Percentiles rank a stretch among this genome's conserved stretches.
Conservation (phyloP, 2,329 filamentous ascomycete species). For the Aspergillus japonicus region DNA sequence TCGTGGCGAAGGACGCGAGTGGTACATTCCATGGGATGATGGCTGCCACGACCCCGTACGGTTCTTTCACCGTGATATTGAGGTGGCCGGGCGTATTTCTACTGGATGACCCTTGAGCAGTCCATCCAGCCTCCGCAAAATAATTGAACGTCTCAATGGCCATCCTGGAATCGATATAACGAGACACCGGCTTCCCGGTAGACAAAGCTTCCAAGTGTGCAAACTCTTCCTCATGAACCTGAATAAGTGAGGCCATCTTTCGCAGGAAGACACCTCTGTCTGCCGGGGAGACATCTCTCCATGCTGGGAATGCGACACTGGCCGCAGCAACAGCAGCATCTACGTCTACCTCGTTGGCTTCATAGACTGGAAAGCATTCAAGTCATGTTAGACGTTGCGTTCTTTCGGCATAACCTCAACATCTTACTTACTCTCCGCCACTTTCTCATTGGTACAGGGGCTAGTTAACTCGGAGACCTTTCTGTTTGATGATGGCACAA, state of each 20-base stretch:
- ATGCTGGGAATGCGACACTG: constrained; percentile 38
- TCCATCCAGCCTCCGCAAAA: constrained; percentile 31
- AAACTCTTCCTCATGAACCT: constrained; percentile 29
- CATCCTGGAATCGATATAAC: constrained; percentile 24
- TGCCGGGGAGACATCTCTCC: constrained; percentile 36
- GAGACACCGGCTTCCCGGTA: constrained; percentile 36
- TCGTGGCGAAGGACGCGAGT: constrained; percentile 48
- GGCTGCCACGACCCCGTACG: constrained; percentile 57
- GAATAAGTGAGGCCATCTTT: constrained; percentile 33
- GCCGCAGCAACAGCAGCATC: constrained; percentile 40
- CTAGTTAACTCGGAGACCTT: constrained; percentile 33
- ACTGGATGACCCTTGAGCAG: constrained; percentile 30
- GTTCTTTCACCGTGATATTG: constrained; percentile 43
- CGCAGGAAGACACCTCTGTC: constrained; percentile 34
- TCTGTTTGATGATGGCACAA: constrained; percentile 27
- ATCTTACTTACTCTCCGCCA: constrained; percentile 26
- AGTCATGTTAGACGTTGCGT: neutral
- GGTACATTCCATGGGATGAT: constrained; percentile 62
- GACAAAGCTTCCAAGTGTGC: constrained; percentile 38
- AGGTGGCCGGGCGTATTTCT: constrained; percentile 30
- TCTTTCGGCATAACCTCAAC: neutral
- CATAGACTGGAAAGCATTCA: constrained; percentile 24
- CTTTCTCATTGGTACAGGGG: constrained; percentile 29
- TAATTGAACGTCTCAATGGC: constrained; percentile 27
- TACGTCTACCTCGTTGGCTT: constrained; percentile 34